Evolutionary conservation across 1,284 basidiomycete genomes (phyloP), one percentile per base, ranked within the genome.

Genomic region (Coriolopsis trogii): DNA sequence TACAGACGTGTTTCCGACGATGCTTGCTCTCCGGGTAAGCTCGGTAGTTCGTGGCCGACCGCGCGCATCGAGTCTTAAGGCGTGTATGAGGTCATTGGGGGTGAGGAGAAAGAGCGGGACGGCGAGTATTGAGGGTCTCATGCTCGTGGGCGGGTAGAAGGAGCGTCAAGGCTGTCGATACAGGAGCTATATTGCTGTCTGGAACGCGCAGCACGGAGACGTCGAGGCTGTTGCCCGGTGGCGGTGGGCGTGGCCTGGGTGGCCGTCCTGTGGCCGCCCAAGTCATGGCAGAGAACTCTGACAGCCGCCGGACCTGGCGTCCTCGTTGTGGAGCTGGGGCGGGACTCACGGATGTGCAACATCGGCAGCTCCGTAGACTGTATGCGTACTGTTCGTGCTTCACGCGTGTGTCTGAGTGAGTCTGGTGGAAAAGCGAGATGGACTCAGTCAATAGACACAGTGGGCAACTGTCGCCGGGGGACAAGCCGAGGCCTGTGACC

Each of bases 1-100:
- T 41, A 41, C 51, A 49, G 31, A 51, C 37, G 36, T 42, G 40
- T 44, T 52, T 44, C 49, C 51, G 25, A 25, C 12, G 2, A 49
- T 46, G 26, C 39, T 33, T 25, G 51, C 46, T 36, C 51, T 39
- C 23, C 41, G 28, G 25, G 40, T 42, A 37, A 52, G 48, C 9
- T 33, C 43, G 40, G 30, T 16, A n/a, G 36, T 16, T 18, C 43
- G 37, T 37, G 55, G 54, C 31, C 52, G 49, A 2, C 56, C 64
- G 15, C 46, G 58, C 16, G 64, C 31, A 25, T 52, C 55, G 9
- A 67, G 47, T 6, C 59, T 59, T 23, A 58, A 43, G n/a, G 66
- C 66, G 39, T 53, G 37, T 10, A 53, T 59, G 44, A 64, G 46
- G 41, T 66, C 63, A 9, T 30, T 37, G n/a, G 57, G 46, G 25